Base-by-base conservation (phyloP, 2,329 filamentous ascomycete species). In the Trichoderma breve region DNA sequence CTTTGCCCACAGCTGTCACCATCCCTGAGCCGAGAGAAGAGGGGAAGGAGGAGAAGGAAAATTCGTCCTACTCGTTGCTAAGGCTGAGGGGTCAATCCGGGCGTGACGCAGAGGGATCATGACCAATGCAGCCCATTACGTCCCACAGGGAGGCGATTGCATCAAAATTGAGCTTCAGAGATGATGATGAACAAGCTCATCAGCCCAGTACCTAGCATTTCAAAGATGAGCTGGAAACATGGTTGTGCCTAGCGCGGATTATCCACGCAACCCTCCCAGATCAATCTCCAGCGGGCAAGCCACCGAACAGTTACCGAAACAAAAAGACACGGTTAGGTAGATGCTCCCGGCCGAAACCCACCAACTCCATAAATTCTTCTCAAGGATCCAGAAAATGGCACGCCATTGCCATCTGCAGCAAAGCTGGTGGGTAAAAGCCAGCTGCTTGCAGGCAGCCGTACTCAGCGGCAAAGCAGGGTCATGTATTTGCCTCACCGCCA, bases 241-340 rank as follows among this genome's bases (percentile, higher is more conserved):
- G 14, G 12, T 34, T 32, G 28, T 65, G 28, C 43, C 43, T 21
- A 30, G 26, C 18, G 21, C 39, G 24, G n/a, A 47, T 21, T 58
- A 26, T 58, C 53, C 34, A 30, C 53, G 24, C 51, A 58, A 21
- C 53, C 51, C 65, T 68, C 65, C 18, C 34, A 43, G 28, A 51
- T 34, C 66, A 14, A 32, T 53, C 15, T 53, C 73, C 36, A 61
- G 57, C 24, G 53, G 26, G 71, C 51, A 77, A 73, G 71, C 77
- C 62, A 73, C 78, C 78, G 79, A 81, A 75, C 81, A 79, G 77
- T 81, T 76, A 77, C 80, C 80, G 79, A 72, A 64, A 53, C 47
- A 71, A 61, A 77, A 76, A 77, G 74, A 67, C 14, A 34, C 8
- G 30, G 24, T 15, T 43, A 43, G 6, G 47, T 18, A 55, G n/a